Evolutionary conservation across 148 eudicot genomes (phyloP).

Genomic region (Persicaria maculosa): DNA sequence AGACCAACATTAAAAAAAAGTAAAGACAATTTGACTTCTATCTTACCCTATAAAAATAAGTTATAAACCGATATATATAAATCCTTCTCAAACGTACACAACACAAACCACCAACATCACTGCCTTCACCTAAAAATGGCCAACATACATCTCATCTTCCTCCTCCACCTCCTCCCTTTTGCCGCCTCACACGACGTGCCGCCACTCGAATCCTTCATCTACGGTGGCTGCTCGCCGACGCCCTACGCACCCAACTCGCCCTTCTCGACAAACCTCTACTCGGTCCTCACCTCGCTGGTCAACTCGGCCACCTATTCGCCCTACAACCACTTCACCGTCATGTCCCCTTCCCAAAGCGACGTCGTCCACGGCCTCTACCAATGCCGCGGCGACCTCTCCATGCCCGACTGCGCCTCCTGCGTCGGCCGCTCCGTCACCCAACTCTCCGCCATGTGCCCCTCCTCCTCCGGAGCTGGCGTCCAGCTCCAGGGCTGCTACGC

Average conservation of each 20-base stretch:
- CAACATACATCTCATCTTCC: not conserved
- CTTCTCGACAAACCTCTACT: slow-evolving; percentile 40
- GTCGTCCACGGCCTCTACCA: slow-evolving; percentile 50
- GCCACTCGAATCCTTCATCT: slow-evolving; percentile 30
- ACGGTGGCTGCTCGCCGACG: slow-evolving; percentile 46
- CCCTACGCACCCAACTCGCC: slow-evolving; percentile 35
- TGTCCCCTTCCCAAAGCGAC: slow-evolving; percentile 27
- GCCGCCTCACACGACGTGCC: slow-evolving; percentile 5
- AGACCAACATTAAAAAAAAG: no score
- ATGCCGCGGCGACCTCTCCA: slow-evolving; percentile 52
- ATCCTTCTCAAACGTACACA: not conserved
- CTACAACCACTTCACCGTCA: slow-evolving; percentile 39
- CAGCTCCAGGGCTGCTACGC: slow-evolving; percentile 48
- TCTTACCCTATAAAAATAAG: no score
- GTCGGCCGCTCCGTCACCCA: slow-evolving; percentile 28
- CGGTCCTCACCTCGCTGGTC: slow-evolving; percentile 43
- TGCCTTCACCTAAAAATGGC: not conserved
- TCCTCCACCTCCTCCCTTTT: slow-evolving; percentile 19
- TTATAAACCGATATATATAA: not conserved
- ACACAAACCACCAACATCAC: not conserved
- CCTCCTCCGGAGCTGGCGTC: slow-evolving; percentile 29
- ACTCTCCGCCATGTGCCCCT: slow-evolving; percentile 30
- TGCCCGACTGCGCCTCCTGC: slow-evolving; percentile 49
- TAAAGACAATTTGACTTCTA: no score
- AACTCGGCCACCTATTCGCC: slow-evolving; percentile 54